These are phyloP conservation scores for Tulasnella sp. DNA, from an alignment of 768 basidiomycete genomes.

Conservation along the genomic window DNA sequence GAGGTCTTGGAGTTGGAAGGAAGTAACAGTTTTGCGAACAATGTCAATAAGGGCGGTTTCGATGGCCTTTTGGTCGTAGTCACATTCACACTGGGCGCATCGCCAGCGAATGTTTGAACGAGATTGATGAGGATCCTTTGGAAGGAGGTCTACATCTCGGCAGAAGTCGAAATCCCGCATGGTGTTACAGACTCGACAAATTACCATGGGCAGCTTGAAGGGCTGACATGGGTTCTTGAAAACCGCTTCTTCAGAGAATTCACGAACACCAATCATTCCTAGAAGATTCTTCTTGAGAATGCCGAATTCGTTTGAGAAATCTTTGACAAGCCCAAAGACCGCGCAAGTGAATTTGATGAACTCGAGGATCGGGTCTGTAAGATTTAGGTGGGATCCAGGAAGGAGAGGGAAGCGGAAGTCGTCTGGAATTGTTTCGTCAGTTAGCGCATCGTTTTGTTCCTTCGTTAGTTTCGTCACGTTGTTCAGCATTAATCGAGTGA, in stretches of 20 bases:
- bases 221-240: slow-evolving; percentile 91
- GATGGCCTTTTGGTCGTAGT: slow-evolving; percentile 80
- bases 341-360: slow-evolving; percentile 81
- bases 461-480: slow-evolving; percentile 46
- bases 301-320: slow-evolving; percentile 77
- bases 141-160: slow-evolving; percentile 72
- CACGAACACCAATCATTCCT: slow-evolving; percentile 72
- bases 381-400: slow-evolving; percentile 71
- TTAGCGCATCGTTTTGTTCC: slow-evolving; percentile 41
- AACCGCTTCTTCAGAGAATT: slow-evolving; percentile 71
- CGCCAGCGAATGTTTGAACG: slow-evolving; percentile 35
- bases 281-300: slow-evolving; percentile 79
- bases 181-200: slow-evolving; percentile 74
- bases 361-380: slow-evolving; percentile 74
- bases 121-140: slow-evolving; percentile 26
- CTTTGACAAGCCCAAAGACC: slow-evolving; percentile 61
- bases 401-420: slow-evolving; percentile 72
- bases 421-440: slow-evolving; percentile 35
- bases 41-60: slow-evolving; percentile 76
- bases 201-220: slow-evolving; percentile 70
- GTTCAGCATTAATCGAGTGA: slow-evolving; percentile 71
- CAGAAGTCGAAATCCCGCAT: slow-evolving; percentile 92
- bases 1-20: slow-evolving; percentile 81
- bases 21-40: slow-evolving; percentile 53
- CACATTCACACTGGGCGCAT: slow-evolving; percentile 60